Percentiles rank a stretch among this genome's conserved stretches.
phyloP scores from a whole-genome alignment of 139 green algal genomes.

The Chlorella sp. region DNA sequence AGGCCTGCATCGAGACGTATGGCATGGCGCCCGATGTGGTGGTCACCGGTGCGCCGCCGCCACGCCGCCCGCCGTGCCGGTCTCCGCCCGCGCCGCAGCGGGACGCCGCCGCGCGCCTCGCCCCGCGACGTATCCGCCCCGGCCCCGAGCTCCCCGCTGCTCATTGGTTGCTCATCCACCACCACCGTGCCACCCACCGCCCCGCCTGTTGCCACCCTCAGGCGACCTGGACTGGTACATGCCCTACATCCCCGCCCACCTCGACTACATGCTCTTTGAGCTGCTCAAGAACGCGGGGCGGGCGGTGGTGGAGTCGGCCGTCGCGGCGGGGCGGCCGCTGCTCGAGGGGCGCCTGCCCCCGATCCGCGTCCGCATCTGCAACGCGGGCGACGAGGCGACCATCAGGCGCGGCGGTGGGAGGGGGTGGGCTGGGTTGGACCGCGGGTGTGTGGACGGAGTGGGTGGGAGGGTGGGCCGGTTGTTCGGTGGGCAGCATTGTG shows the following conservation, averaged over 20 bases:
- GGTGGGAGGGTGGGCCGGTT: background rate
- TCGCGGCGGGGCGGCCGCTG: background rate
- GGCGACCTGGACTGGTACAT: slow-evolving; percentile 34
- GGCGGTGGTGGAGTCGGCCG: slow-evolving; percentile 59
- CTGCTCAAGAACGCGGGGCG: slow-evolving; percentile 86
- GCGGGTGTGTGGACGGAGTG: background rate
- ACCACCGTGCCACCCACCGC: too few relatives aligned
- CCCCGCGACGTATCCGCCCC: too few relatives aligned
- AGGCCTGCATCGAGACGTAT: slow-evolving; percentile 84
- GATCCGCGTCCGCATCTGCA: slow-evolving; percentile 70
- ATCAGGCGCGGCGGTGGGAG: slow-evolving; percentile 36
- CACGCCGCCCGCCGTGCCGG: too few relatives aligned
- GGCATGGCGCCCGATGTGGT: slow-evolving; percentile 72
- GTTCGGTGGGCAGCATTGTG: background rate
- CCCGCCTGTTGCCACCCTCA: slow-evolving; percentile 39
- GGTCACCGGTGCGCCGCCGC: slow-evolving; percentile 46
- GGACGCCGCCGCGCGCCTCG: too few relatives aligned
- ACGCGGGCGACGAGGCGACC: slow-evolving; percentile 33
- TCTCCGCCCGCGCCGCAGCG: too few relatives aligned
- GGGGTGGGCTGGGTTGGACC: background rate
- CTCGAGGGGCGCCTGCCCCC: slow-evolving; percentile 55
- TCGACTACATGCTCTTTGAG: slow-evolving; percentile 94
- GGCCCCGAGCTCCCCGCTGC: too few relatives aligned
- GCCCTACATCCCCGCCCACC: slow-evolving; percentile 86
- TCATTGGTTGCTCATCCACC: too few relatives aligned